Percentiles rank a stretch among this genome's conserved stretches.
Evolutionary conservation across 2,329 filamentous ascomycete species (phyloP).

Genomic region (Botrytis porri): DNA sequence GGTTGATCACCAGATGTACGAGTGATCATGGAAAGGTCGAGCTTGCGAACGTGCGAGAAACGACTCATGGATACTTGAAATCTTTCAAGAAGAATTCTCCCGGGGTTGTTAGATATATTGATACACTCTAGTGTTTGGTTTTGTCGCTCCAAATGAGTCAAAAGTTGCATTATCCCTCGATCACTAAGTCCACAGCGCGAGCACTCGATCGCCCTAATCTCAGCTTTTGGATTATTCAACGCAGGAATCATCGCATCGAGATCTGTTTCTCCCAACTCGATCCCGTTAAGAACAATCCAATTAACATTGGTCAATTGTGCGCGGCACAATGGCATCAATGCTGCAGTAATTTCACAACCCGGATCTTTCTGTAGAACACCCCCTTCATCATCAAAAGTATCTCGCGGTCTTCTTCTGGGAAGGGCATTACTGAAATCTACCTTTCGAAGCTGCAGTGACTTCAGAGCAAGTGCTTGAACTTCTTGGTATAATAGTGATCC

Average conservation of each 20-base stretch:
- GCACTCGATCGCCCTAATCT: conserved; percentile 65
- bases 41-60: conserved; percentile 62
- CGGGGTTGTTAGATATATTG: conserved; percentile 64
- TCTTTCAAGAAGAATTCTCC: conserved; percentile 60
- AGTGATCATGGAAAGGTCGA: conserved; percentile 64
- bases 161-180: conserved; percentile 56
- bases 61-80: conserved; percentile 65
- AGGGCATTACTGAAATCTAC: conserved; percentile 65
- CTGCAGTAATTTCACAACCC: conserved; percentile 68
- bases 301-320: conserved; percentile 66
- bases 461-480: conserved; percentile 63
- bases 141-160: conserved; percentile 63
- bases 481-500: conserved; percentile 63
- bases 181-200: conserved; percentile 60
- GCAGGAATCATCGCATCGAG: conserved; percentile 62
- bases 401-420: conserved; percentile 49
- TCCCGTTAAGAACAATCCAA: conserved; percentile 67
- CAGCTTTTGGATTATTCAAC: conserved; percentile 61
- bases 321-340: conserved; percentile 64
- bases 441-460: conserved; percentile 59
- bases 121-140: conserved; percentile 65
- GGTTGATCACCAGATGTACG: conserved; percentile 61
- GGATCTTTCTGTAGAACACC: conserved; percentile 52
- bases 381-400: conserved; percentile 45
- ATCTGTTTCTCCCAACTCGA: conserved; percentile 68